phyloP scores from a whole-genome alignment of 495 filamentous ascomycete species.

The Astrocystis sublimbata region DNA sequence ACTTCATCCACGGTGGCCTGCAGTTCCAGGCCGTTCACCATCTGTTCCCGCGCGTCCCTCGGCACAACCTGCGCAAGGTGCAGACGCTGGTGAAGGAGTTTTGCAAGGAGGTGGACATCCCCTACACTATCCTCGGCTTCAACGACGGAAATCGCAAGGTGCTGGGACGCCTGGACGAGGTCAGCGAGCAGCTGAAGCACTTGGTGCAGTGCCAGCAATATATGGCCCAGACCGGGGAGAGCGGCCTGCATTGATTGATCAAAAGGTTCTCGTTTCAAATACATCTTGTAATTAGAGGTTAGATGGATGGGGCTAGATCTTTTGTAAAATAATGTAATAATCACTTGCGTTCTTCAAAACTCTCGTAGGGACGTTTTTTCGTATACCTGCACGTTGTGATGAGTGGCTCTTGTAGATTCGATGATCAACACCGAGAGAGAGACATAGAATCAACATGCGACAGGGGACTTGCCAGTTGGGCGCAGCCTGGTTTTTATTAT shows the following conservation, averaged over 20 bases:
- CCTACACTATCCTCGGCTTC: slow-evolving; percentile 47
- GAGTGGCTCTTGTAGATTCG: too few species aligned
- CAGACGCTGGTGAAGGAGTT: slow-evolving; percentile 47
- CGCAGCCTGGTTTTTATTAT: too few species aligned
- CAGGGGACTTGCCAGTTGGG: too few species aligned
- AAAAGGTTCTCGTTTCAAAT: not conserved
- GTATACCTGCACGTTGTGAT: too few species aligned
- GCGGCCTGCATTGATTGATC: slow-evolving; percentile 31
- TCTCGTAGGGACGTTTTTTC: too few species aligned
- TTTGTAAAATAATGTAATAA: too few species aligned
- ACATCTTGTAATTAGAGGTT: not conserved
- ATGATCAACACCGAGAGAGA: too few species aligned
- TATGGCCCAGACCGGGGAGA: slow-evolving; percentile 46
- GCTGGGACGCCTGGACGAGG: slow-evolving; percentile 38
- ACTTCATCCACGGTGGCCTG: slow-evolving; percentile 50
- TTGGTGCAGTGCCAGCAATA: slow-evolving; percentile 45
- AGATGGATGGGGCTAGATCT: too few species aligned
- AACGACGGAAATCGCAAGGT: slow-evolving; percentile 45
- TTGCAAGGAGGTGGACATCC: slow-evolving; percentile 44
- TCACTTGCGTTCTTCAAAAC: too few species aligned
- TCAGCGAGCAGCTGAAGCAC: slow-evolving; percentile 43
- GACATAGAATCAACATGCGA: too few species aligned
- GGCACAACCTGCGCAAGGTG: slow-evolving; percentile 47
- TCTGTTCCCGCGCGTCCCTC: slow-evolving; percentile 47
- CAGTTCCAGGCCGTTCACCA: slow-evolving; percentile 55